Evolutionary conservation across 2,329 filamentous ascomycete species (phyloP).

Genomic region (Cytospora mali): DNA sequence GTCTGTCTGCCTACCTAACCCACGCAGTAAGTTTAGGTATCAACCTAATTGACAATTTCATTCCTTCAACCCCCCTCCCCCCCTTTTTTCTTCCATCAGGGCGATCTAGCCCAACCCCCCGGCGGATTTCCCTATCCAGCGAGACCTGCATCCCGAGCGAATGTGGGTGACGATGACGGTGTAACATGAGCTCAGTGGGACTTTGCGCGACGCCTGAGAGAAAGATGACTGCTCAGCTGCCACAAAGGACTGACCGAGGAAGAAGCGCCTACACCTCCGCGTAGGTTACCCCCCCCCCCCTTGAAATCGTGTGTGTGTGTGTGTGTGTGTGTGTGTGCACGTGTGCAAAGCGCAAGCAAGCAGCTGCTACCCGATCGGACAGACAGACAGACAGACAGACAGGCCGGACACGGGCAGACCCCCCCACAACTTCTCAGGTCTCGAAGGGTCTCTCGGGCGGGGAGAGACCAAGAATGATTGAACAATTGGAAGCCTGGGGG

Average conservation of each 20-base stretch:
- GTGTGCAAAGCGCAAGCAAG: slow-evolving; percentile 14
- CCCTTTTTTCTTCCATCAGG: background rate
- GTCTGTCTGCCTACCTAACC: slow-evolving; percentile 5
- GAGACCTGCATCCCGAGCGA: slow-evolving; percentile 16
- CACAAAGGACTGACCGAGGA: slow-evolving; percentile 15
- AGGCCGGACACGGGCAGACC: background rate
- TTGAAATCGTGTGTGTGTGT: no score
- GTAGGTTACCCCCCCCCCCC: no score
- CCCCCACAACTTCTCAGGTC: background rate
- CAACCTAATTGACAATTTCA: no score
- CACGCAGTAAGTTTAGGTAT: no score
- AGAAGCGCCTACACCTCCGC: slow-evolving; percentile 7
- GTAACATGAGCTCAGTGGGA: slow-evolving; percentile 13
- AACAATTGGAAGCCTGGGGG: slow-evolving; percentile 3
- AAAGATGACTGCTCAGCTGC: slow-evolving; percentile 19
- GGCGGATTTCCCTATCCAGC: slow-evolving; percentile 11
- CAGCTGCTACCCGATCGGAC: slow-evolving; percentile 16
- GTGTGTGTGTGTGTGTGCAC: no score
- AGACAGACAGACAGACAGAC: background rate
- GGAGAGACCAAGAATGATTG: background rate
- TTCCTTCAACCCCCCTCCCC: background rate
- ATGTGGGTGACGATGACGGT: slow-evolving; percentile 10
- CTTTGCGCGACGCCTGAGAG: slow-evolving; percentile 3
- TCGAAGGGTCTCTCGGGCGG: background rate
- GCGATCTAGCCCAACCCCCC: background rate